Base-by-base conservation (phyloP, 345 rosid species). In the Turritis glabra region DNA sequence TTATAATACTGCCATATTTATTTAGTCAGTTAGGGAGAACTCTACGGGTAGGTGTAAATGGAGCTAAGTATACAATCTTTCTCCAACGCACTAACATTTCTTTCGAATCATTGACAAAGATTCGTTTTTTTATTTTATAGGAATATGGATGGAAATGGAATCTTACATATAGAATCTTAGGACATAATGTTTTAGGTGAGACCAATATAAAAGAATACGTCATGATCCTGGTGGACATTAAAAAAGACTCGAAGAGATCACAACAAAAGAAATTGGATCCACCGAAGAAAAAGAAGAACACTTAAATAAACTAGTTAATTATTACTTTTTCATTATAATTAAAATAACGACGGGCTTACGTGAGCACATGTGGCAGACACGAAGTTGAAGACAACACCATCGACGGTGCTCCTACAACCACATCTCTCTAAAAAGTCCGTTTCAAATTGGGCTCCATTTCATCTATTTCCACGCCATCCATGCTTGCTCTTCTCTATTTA, bases 291-390 rank as follows among this genome's bases (percentile, higher is more conserved):
- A 57, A 3, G 23, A 33, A 9, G 29, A 27, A 33, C 41, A 26
- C 1, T 46, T 9, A 54, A n/a, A 23, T 26, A 26, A 74, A 37
- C n/a, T 57, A 18, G 18, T 74, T 67, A 47, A 56, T 58, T 33
- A 38, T 14, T 56, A 56, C 30, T 18, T 54, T n/a, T 0, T 2
- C 25, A 29, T 19, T 40, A 33, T 1, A 41, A 50, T 12, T 3
- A 8, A 23, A 40, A 38, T 18, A 58, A 60, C 61, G 57, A 61
- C 41, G 64, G 57, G 57, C 69, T 69, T 76, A 76, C 79, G 79
- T 76, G 79, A 76, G 64, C 79, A 76, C 79, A 76, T 76, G 79
- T 76, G 79, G 79, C 79, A 69, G 79, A 76, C 79, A 76, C 18
- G 73, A 76, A 76, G 47, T 76, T 61, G 58, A 69, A 69, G 64